Evolutionary conservation across 176 grass and related monocot species (phyloP).

Genomic region (Phoenix roebelenii): DNA sequence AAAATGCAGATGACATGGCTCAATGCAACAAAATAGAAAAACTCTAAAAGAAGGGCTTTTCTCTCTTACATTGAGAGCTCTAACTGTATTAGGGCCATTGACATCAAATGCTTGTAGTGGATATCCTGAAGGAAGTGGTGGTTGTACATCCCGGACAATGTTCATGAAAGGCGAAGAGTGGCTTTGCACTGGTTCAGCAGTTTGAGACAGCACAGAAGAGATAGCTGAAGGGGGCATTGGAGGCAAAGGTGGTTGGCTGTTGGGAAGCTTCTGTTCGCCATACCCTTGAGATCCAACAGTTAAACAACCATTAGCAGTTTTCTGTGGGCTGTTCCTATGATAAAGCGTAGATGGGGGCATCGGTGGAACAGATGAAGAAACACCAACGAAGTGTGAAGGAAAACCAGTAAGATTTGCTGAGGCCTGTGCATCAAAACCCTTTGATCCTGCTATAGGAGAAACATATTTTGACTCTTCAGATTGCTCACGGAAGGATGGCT

Average conservation of each 20-base stretch:
- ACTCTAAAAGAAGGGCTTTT: conserved; percentile 1
- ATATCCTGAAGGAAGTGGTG: conserved; percentile 57
- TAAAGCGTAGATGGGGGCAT: conserved; percentile 26
- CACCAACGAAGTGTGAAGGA: conserved; percentile 11
- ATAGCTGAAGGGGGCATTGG: conserved; percentile 56
- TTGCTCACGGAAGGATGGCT: conserved; percentile 33
- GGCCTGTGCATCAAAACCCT: conserved; percentile 4
- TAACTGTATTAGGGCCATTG: conserved; percentile 36
- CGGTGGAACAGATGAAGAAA: conserved; percentile 20
- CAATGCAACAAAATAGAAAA: not conserved
- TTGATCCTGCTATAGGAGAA: conserved; percentile 16
- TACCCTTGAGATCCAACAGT: conserved; percentile 33
- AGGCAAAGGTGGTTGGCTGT: conserved; percentile 76
- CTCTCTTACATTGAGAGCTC: conserved; percentile 49
- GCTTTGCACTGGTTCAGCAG: conserved; percentile 43
- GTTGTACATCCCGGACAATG: conserved; percentile 45
- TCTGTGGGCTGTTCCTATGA: conserved; percentile 34
- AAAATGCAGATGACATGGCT: not conserved
- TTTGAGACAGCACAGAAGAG: conserved; percentile 30
- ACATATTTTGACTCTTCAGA: conserved; percentile 35
- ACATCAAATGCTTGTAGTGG: conserved; percentile 55
- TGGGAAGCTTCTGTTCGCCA: conserved; percentile 33
- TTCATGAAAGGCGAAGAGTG: conserved; percentile 33
- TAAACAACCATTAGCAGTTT: conserved; percentile 25
- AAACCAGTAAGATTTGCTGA: conserved; percentile 11